Base-by-base conservation (phyloP, 2,329 filamentous ascomycete genomes). In the Verticillium nubilum region DNA sequence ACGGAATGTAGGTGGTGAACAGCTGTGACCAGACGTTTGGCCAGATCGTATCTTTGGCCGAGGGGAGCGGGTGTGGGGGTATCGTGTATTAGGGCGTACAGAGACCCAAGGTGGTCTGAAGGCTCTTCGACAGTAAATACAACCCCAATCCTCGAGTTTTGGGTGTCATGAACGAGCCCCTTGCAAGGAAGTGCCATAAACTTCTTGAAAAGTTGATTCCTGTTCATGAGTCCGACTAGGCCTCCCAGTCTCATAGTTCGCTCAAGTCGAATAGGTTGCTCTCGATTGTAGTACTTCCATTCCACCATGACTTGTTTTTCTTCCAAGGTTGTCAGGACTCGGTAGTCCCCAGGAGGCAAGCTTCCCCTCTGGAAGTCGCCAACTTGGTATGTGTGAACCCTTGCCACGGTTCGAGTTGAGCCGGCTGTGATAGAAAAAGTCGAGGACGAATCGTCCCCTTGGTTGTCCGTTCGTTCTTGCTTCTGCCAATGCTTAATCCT, bases 1-100 rank as follows among this genome's bases (percentile, higher is more conserved):
- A 83, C 75, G 1, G 78, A 79, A 65, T 83, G 80, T n/a, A 82
- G 74, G 17, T 77, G 78, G 73, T 77, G 79, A 10, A 80, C 67
- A 2, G 78, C 75, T 19, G 79, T 71, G 28, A 75, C 74, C 23
- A 81, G 72, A 3, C 70, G 76, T 27, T 71, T 67, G 3, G 78
- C 78, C 2, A 80, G 72, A 23, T 64, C 67, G 52, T 80, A 71
- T 17, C 76, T 72, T 59, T 76, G 74, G 58, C 75, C 70, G 15
- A 80, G 72, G 58, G 54, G 28, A 6, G 15, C 23, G 7, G 54
- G 54, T 4, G 12, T 26, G 2, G 25, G 15, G 5, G 27, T 33
- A 10, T 56, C 29, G 5, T 28, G 12, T 6, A 56, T 47, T 13
- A 56, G 7, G 4, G 5, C 33, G 17, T 42, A 33, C 7, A 56